These are phyloP conservation scores for Achaetomium macrosporum DNA, from an alignment of 2,329 filamentous ascomycete species.

Conservation along the genomic window DNA sequence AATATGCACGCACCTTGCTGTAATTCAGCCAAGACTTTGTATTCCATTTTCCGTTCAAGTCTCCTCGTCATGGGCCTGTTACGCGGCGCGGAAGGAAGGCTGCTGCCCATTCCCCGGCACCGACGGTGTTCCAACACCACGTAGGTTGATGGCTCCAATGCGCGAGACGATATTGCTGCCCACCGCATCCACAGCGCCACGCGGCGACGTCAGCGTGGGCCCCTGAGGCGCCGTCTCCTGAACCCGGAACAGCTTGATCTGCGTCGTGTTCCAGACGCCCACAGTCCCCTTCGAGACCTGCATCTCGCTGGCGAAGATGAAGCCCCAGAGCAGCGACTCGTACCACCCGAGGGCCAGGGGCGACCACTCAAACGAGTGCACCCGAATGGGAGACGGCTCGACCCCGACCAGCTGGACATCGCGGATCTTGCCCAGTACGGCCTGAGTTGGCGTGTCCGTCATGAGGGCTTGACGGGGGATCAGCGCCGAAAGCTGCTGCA, in stretches of 20 bases:
- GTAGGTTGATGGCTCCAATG: conserved; percentile 74
- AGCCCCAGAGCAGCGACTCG: conserved; percentile 87
- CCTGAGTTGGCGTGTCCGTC: conserved; percentile 39
- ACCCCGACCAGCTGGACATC: conserved; percentile 62
- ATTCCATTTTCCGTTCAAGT: neutral
- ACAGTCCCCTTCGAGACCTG: conserved; percentile 78
- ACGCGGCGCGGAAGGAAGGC: neutral
- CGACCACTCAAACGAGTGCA: conserved; percentile 94
- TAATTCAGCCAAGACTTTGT: too few species aligned
- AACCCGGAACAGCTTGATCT: conserved; percentile 81
- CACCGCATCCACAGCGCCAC: conserved; percentile 88
- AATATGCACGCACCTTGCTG: too few species aligned
- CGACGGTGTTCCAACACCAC: conserved; percentile 37
- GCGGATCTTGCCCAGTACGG: conserved; percentile 50
- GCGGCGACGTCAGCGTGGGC: conserved; percentile 74
- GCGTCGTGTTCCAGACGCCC: conserved; percentile 90
- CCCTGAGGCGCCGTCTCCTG: conserved; percentile 77
- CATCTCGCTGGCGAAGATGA: conserved; percentile 88
- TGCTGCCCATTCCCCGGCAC: conserved; percentile 5
- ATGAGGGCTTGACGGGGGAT: conserved; percentile 47
- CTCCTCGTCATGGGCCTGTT: neutral
- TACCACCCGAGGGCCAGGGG: conserved; percentile 90
- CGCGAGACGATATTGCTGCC: conserved; percentile 83
- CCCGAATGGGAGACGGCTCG: conserved; percentile 66
- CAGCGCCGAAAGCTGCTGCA: conserved; percentile 57